Evolutionary conservation across 169 alveolate genomes (phyloP).

Genomic region (Besnoitia besnoiti): DNA sequence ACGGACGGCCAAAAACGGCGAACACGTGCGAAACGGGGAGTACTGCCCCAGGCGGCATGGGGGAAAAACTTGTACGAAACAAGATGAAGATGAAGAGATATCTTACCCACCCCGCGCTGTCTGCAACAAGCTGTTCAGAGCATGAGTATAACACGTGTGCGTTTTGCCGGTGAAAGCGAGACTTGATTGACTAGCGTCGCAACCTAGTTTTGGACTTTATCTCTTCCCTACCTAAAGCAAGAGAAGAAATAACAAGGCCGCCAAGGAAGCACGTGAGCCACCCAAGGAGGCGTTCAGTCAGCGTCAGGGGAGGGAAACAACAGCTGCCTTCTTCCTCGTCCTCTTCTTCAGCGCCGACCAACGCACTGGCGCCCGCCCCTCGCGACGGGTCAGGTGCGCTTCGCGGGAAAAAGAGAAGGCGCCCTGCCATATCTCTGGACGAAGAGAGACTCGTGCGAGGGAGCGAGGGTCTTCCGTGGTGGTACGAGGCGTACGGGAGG

Average conservation of each 20-base stretch:
- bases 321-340: slow-evolving; percentile 61
- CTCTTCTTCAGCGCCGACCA: neutral
- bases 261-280: slow-evolving; percentile 68
- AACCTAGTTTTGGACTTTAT: neutral
- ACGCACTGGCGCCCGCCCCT: neutral
- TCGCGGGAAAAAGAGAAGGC: neutral
- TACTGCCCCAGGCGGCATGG: no score
- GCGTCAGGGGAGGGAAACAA: slow-evolving; percentile 58
- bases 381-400: neutral
- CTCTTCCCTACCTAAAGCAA: slow-evolving; percentile 50
- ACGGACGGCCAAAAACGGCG: no score
- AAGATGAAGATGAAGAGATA: no score
- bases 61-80: no score
- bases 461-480: neutral
- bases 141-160: neutral
- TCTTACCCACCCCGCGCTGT: no score
- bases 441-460: neutral
- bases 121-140: neutral
- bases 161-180: neutral
- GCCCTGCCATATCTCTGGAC: neutral
- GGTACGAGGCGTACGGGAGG: neutral
- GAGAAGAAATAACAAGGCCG: slow-evolving; percentile 60
- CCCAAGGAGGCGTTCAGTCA: slow-evolving; percentile 58
- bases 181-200: no score
- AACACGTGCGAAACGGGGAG: no score